Evolutionary conservation across 768 basidiomycete genomes (phyloP), one percentile per base, ranked within the genome.

Genomic region (Dacryopinax primogenitus): DNA sequence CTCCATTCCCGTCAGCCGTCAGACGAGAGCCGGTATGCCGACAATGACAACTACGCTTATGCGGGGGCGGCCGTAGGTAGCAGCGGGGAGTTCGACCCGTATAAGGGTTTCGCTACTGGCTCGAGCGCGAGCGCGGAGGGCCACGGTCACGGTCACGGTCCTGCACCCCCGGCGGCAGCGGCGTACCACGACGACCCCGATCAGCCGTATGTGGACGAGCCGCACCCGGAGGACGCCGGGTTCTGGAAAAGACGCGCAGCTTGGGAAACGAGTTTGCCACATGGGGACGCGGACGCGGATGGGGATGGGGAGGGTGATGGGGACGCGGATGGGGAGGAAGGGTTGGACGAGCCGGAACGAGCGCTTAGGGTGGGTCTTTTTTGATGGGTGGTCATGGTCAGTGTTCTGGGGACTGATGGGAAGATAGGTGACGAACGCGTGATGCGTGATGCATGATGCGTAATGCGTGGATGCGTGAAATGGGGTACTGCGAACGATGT

Each of bases 71-170:
- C 51, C n/a, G 11, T n/a, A 9, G 26, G 51, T 30, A 30, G 51
- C 3, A 58, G 51, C 51, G 26, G 26, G 6, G 51, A 58, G 51
- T 58, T 58, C 26, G 51, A 58, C 51, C 51, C 51, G 51, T 58
- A 58, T 30, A 58, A 58, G 30, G 51, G 51, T 15, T 58, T 28
- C 51, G 26, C 26, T n/a, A n/a, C n/a, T n/a, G n/a, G n/a, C n/a
- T n/a, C n/a, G 41, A 44, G 41, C 23, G 51, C 26, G 13, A 58
- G 51, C 51, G 32, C 26, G 26, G 51, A 58, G 23, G 45, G n/a
- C 13, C 51, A 58, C 26, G 21, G 51, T 9, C 3, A 58, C 51
- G 4, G 11, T 30, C 18, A 30, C 12, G 51, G 51, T 58, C 9
- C 51, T 30, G 51, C 32, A 58, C 18, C 11, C 3, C 18, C n/a